Evolutionary conservation across 371 early-diverging fungal genomes (phyloP).

Genomic region (Paraphysoderma sedebokerense): DNA sequence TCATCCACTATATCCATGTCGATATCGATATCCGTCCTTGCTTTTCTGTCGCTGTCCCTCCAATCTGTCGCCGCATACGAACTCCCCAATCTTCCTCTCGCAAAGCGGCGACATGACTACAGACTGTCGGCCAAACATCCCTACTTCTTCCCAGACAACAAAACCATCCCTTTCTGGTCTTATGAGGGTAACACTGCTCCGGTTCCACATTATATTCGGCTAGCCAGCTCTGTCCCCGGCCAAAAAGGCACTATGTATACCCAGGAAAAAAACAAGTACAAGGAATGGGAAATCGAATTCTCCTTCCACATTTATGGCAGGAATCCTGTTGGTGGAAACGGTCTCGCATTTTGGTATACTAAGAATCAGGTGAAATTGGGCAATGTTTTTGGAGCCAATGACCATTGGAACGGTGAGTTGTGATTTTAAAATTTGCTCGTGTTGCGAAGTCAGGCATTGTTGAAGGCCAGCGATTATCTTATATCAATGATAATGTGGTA

Average conservation of each 20-base stretch:
- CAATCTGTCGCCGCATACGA: too few species aligned
- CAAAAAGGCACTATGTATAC: constrained; percentile 52
- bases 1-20: too few species aligned
- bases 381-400: constrained; percentile 48
- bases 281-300: constrained; percentile 57
- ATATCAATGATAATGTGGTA: too few species aligned
- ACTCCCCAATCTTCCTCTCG: too few species aligned
- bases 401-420: constrained; percentile 54
- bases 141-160: constrained; percentile 24
- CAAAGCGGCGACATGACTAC: constrained; percentile 40
- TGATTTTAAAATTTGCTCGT: too few species aligned
- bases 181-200: constrained; percentile 35
- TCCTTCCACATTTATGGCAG: constrained; percentile 44
- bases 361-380: constrained; percentile 37
- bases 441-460: too few species aligned
- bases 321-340: constrained; percentile 49
- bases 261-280: constrained; percentile 36
- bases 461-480: too few species aligned
- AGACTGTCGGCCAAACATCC: constrained; percentile 44
- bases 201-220: constrained; percentile 39
- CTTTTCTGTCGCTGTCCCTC: too few species aligned
- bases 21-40: too few species aligned
- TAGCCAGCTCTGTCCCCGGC: constrained; percentile 46
- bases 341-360: constrained; percentile 78
- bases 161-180: constrained; percentile 33